phyloP scores from a whole-genome alignment of 192 early-diverging fungal species.

The Bifiguratus adelaidae region DNA sequence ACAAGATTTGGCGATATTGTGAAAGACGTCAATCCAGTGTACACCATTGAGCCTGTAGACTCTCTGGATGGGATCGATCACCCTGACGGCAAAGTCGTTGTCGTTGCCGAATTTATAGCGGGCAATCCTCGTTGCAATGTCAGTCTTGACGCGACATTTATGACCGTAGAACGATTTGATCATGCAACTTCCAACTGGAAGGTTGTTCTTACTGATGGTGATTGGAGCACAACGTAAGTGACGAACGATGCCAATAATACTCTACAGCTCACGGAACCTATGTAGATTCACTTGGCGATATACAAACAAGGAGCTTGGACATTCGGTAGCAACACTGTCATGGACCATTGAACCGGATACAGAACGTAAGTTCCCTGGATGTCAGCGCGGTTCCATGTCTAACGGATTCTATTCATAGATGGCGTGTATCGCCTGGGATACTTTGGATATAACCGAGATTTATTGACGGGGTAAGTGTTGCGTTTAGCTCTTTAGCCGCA shows the following conservation, averaged over 20 bases:
- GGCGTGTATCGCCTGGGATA: constrained; percentile 16
- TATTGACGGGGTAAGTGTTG: constrained; percentile 8
- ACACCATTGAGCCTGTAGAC: too few species aligned
- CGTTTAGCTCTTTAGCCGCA: too few species aligned
- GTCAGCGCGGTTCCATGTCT: background rate
- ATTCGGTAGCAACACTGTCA: constrained; percentile 8
- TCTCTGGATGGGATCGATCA: too few species aligned
- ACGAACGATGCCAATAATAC: background rate
- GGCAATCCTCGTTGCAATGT: constrained; percentile 18
- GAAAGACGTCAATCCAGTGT: background rate
- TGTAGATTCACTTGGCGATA: constrained; percentile 14
- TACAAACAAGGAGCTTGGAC: constrained; percentile 2
- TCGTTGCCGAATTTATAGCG: constrained; percentile 10
- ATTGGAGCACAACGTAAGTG: constrained; percentile 13
- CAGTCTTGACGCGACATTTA: constrained; percentile 8
- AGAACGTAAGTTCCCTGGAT: constrained; percentile 1
- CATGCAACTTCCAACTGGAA: constrained; percentile 3
- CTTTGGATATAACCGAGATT: constrained; percentile 7
- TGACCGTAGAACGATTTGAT: constrained; percentile 14
- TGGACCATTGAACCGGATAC: constrained; percentile 6
- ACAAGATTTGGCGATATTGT: constrained; percentile 14
- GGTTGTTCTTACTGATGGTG: constrained; percentile 11
- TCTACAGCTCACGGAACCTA: too few species aligned
- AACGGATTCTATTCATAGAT: background rate
- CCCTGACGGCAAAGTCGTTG: background rate